Evolutionary conservation across 2,329 filamentous ascomycete species (phyloP).

Genomic region (Microdochium paspali): DNA sequence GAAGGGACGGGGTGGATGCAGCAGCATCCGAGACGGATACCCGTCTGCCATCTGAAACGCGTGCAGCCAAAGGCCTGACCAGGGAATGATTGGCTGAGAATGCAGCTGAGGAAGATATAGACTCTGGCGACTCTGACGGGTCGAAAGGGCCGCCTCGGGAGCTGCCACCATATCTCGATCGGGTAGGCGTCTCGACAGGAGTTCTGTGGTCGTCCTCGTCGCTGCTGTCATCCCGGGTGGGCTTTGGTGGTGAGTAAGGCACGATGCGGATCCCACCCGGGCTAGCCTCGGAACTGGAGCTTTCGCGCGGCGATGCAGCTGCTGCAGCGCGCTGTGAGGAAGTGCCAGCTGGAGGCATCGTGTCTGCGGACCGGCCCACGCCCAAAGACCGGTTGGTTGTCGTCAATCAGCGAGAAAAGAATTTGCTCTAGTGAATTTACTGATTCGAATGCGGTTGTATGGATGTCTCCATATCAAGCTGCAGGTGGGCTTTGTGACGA

Average conservation of each 20-base stretch:
- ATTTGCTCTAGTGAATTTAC: not conserved
- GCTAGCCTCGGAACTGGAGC: conserved; percentile 30
- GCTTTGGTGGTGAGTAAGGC: conserved; percentile 35
- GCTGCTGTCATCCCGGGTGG: conserved; percentile 5
- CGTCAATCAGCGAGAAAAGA: not conserved
- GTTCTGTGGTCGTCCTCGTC: not conserved
- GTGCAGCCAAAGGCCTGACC: conserved; percentile 9
- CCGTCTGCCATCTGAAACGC: conserved; percentile 36
- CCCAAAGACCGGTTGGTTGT: not conserved
- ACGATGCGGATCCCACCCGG: conserved; percentile 35
- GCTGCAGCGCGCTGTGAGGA: conserved; percentile 13
- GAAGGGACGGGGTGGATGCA: conserved; percentile 19
- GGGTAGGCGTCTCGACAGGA: not conserved
- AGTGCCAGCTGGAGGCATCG: conserved; percentile 20
- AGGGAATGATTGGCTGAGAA: not conserved
- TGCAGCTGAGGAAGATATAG: not conserved
- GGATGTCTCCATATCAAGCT: not conserved
- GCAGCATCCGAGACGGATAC: conserved; percentile 20
- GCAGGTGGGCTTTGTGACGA: not conserved
- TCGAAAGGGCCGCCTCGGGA: not conserved
- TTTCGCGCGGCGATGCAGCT: conserved; percentile 26
- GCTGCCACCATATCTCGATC: not conserved
- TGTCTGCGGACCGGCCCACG: conserved; percentile 5
- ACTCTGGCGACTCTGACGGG: not conserved
- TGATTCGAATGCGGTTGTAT: not conserved